Evolutionary conservation across 495 filamentous ascomycete species (phyloP), one percentile per base, ranked within the genome.

Genomic region (Durotheca rogersii): DNA sequence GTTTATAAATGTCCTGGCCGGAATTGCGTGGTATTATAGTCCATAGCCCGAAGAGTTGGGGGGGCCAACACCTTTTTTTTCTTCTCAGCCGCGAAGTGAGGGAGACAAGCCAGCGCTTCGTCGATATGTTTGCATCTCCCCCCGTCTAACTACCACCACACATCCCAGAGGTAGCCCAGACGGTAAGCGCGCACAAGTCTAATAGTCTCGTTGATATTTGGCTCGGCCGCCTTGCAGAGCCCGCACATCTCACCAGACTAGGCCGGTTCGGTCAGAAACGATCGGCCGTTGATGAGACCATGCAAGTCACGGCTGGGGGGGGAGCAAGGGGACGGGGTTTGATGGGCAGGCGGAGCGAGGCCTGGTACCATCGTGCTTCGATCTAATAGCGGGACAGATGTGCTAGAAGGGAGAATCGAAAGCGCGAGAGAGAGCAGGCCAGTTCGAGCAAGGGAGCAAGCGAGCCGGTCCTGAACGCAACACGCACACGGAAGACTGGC

Each of bases 121-220:
- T 41, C 27, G 31, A 35, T 27, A 11, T n/a, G 31, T 44, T 42
- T 37, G 45, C 56, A 50, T 46, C 0, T 50, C 30, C 12, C 38
- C 20, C 42, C 45, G 17, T 31, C 41, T 38, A 58, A 45, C 46
- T 39, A 49, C 18, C 19, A 25, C 27, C 7, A 9, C 14, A n/a
- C n/a, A n/a, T n/a, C 20, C 29, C 2, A n/a, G 33, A 16, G 7
- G 18, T 30, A 48, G 31, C 42, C 9, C 29, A 14, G 34, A 37
- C 14, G 21, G 11, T 59, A 59, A 59, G 56, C 56, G 56, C 56
- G 56, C n/a, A n/a, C n/a, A n/a, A n/a, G n/a, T n/a, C n/a, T n/a
- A n/a, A 50, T 45, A 11, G 55, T 32, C 48, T 34, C 41, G 39
- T 44, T 58, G 49, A 53, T 58, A 57, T 58, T 18, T 58, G 42